phyloP scores from a whole-genome alignment of 2,329 filamentous ascomycete species.

The Ceratocystis albifundus region DNA sequence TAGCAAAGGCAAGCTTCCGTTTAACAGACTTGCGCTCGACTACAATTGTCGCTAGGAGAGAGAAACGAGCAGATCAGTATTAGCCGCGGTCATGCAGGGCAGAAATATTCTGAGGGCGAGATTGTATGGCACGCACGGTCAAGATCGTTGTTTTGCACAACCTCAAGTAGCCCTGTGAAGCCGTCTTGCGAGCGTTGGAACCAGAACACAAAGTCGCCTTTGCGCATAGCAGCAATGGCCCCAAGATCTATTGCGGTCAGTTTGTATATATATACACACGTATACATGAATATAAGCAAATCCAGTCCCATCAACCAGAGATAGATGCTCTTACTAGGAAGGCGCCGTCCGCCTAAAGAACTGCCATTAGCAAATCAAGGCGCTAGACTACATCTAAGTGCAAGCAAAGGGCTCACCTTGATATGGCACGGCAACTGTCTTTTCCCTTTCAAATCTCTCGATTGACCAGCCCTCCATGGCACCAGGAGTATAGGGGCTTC shows the following conservation, averaged over 20 bases:
- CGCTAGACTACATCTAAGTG: neutral
- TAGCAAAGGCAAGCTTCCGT: slow-evolving; percentile 14
- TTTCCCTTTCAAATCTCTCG: slow-evolving; percentile 13
- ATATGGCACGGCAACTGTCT: neutral
- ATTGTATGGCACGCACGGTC: neutral
- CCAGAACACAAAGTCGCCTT: slow-evolving; percentile 21
- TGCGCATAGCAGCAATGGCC: slow-evolving; percentile 17
- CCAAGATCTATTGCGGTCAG: slow-evolving; percentile 16
- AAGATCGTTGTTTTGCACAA: neutral
- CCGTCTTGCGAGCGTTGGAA: slow-evolving; percentile 15
- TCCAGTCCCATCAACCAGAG: neutral
- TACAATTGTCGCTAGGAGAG: neutral
- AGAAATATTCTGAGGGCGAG: neutral
- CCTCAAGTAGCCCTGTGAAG: slow-evolving; percentile 16
- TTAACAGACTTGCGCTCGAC: slow-evolving; percentile 5
- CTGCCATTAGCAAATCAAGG: neutral
- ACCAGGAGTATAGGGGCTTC: slow-evolving; percentile 12
- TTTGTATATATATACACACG: neutral
- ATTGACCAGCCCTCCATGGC: slow-evolving; percentile 15
- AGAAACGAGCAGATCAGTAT: neutral
- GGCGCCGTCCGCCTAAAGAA: slow-evolving; percentile 9
- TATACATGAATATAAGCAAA: neutral
- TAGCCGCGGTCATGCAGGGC: neutral
- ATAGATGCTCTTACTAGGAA: slow-evolving; percentile 4
- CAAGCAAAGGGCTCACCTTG: slow-evolving; percentile 4